Percentiles rank a stretch among this genome's conserved stretches.
Evolutionary conservation across 441 rosid species (phyloP).

Genomic region (Pelargonium australe): DNA sequence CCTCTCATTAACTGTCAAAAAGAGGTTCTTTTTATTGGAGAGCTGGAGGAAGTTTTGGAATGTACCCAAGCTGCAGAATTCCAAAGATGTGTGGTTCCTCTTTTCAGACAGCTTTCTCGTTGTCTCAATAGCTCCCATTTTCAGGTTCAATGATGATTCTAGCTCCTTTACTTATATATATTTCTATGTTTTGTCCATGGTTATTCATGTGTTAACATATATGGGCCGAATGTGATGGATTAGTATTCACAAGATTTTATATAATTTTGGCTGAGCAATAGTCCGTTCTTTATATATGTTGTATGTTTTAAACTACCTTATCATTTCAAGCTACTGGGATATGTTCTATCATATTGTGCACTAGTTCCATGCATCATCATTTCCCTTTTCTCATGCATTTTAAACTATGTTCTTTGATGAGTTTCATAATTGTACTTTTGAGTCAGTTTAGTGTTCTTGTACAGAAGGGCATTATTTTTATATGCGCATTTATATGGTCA

Average conservation of each 20-base stretch:
- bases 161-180: slow-evolving; percentile 4
- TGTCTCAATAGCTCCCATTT: slow-evolving; percentile 88
- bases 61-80: slow-evolving; percentile 83
- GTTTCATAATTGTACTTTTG: no score
- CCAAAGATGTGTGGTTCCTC: slow-evolving; percentile 77
- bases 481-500: no score
- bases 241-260: not conserved
- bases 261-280: not conserved
- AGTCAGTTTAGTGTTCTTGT: no score
- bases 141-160: slow-evolving; percentile 47
- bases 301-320: not conserved
- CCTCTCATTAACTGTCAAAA: slow-evolving; percentile 80
- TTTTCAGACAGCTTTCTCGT: slow-evolving; percentile 71
- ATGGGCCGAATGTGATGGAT: not conserved
- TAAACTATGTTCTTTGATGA: no score
- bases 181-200: not conserved
- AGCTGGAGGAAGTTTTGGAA: slow-evolving; percentile 93
- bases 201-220: not conserved
- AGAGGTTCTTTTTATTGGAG: slow-evolving; percentile 85
- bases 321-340: not conserved
- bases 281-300: not conserved
- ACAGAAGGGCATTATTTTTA: no score
- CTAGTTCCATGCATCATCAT: not conserved
- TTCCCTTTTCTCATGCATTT: not conserved
- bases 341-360: not conserved